Evolutionary conservation across 805 yeast species (phyloP), one percentile per base, ranked within the genome.

Genomic region (Kuraishia hungarica): DNA sequence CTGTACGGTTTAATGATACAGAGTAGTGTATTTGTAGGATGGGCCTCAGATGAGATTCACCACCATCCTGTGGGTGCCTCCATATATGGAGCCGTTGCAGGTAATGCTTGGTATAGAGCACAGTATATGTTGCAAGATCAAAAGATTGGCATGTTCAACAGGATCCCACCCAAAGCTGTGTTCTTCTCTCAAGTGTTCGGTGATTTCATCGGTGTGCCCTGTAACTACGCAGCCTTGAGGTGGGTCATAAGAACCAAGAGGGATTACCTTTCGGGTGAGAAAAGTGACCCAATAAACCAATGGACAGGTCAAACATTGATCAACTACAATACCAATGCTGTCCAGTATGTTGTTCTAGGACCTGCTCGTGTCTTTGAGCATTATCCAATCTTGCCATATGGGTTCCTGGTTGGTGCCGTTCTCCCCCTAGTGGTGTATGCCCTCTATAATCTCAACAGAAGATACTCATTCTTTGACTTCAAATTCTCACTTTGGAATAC

Each of bases 121-220:
- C 81, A 78, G 58, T 76, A 58, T 51, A 57, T 66, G 28, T 58
- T 66, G 17, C 68, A 65, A 47, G 77, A 72, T 56, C 74, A 76
- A 68, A 76, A 79, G 58, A 66, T 80, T 5, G 85, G 83, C 1
- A 78, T 78, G 59, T 81, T 81, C 66, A 79, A 76, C 64, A 76
- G 76, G 58, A 61, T 81, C 17, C 82, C 84, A 0, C 85, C 85
- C 1, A 71, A 67, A 39, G 64, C 71, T 1, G 77, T 80, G 8
- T 81, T 81, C 57, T 67, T 77, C 48, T 77, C 81, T 0, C 84
- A 81, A 60, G 58, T 80, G 2, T 71, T 75, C 59, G 84, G 84
- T 1, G 82, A 79, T 58, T 53, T 78, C 17, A 64, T 81, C 24
- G 83, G 83, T 7, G 75, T 78, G n/a, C 80, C 83, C 2, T 67